A percentile compares a stretch with the other conserved stretches of the same genome.
phyloP scores from a whole-genome alignment of 768 basidiomycete species.

The Suillus cothurnatus region DNA sequence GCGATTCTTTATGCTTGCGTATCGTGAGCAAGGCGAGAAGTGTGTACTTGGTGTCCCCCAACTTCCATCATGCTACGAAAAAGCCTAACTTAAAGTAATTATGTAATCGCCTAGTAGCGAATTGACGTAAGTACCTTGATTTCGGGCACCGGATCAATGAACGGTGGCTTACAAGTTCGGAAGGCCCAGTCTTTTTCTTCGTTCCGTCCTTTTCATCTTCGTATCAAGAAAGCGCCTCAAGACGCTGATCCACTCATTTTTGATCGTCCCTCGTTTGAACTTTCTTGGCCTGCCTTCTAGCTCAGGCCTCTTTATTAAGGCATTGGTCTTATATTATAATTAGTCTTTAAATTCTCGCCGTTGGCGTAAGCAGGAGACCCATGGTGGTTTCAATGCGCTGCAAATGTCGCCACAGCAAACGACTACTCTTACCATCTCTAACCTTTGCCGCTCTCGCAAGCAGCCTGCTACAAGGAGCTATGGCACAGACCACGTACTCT shows the following conservation, averaged over 20 bases:
- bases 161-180: not conserved
- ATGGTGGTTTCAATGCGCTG: conserved; percentile 6
- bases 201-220: not conserved
- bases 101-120: not conserved
- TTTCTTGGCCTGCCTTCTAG: not conserved
- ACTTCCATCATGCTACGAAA: too few relatives aligned
- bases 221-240: not conserved
- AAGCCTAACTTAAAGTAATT: too few relatives aligned
- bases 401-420: conserved; percentile 2
- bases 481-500: not conserved
- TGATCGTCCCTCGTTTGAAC: not conserved
- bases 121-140: not conserved
- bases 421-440: not conserved
- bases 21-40: too few relatives aligned
- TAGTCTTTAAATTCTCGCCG: not conserved
- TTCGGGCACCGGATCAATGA: not conserved
- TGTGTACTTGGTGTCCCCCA: too few relatives aligned
- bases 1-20: too few relatives aligned
- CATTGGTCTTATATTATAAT: not conserved
- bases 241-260: conserved; percentile 5
- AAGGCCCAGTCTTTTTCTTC: conserved; percentile 3
- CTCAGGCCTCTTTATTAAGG: not conserved
- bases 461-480: conserved; percentile 2
- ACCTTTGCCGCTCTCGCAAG: not conserved
- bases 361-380: conserved; percentile 4